Evolutionary conservation across 176 grass and related monocot species (phyloP).

Genomic region (Rhynchospora pubera): DNA sequence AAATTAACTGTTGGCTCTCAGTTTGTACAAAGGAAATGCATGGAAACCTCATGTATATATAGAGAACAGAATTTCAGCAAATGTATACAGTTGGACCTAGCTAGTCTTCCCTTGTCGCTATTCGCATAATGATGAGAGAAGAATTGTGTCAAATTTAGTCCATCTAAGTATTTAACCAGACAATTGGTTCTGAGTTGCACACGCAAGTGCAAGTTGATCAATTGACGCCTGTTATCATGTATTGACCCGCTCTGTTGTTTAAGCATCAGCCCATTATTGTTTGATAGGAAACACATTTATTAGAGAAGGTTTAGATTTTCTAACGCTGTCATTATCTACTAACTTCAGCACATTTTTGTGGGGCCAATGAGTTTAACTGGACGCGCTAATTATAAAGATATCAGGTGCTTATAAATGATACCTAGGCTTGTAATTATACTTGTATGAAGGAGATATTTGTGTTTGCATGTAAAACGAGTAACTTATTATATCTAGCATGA

Average conservation of each 20-base stretch:
- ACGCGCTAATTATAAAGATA: conserved; percentile 2
- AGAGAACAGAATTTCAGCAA: not conserved
- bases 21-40: not conserved
- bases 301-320: not conserved
- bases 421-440: not conserved
- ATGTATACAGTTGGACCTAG: not conserved
- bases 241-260: not conserved
- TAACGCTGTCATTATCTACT: not conserved
- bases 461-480: not conserved
- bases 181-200: not conserved
- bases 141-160: not conserved
- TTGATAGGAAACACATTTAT: not conserved
- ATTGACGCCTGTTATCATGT: not conserved
- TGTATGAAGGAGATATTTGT: not conserved
- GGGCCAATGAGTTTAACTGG: not conserved
- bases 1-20: not conserved
- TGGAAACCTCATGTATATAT: not conserved
- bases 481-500: not conserved
- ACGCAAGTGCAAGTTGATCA: conserved; percentile 2
- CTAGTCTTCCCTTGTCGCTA: not conserved
- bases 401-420: not conserved
- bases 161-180: not conserved
- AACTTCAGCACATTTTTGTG: not conserved
- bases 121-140: not conserved
- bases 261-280: not conserved